Evolutionary conservation across 78 protist species (phyloP).

Genomic region (Tieghemostelium lacteum): DNA sequence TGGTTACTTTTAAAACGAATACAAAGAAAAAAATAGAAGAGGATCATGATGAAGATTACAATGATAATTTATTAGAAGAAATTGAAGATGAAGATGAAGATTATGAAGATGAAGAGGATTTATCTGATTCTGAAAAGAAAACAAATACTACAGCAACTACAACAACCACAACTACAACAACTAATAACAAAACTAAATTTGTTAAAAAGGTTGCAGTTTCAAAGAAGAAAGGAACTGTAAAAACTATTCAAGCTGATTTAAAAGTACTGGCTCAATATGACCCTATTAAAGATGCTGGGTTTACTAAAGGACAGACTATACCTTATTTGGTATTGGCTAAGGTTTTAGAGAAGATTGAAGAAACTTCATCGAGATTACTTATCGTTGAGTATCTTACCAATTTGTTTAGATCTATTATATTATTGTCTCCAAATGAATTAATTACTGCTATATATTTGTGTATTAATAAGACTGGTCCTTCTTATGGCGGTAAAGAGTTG

Average conservation of each 20-base stretch:
- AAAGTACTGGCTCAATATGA: constrained; percentile 24
- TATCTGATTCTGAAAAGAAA: background rate
- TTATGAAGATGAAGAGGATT: background rate
- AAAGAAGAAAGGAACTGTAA: constrained; percentile 53
- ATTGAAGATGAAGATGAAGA: constrained; percentile 10
- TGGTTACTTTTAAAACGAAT: constrained; percentile 11
- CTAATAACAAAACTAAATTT: constrained; percentile 17
- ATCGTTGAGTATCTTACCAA: constrained; percentile 72
- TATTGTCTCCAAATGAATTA: constrained; percentile 78
- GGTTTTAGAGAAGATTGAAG: constrained; percentile 82
- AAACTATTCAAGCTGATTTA: constrained; percentile 22
- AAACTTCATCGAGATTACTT: constrained; percentile 56
- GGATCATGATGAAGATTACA: constrained; percentile 2
- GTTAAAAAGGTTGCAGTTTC: constrained; percentile 7
- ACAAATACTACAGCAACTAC: constrained; percentile 9
- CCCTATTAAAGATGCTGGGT: constrained; percentile 81
- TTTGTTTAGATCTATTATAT: constrained; percentile 72
- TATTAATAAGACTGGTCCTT: constrained; percentile 89
- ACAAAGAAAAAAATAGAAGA: background rate
- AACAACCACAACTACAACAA: background rate
- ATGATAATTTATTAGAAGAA: constrained; percentile 5
- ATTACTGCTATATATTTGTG: constrained; percentile 74
- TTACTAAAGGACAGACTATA: constrained; percentile 70
- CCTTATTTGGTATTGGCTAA: constrained; percentile 85
- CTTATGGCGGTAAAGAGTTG: constrained; percentile 92